These are phyloP conservation scores for Phytopythium oedochilum DNA, from an alignment of 352 stramenopile genomes.

Conservation along the genomic window DNA sequence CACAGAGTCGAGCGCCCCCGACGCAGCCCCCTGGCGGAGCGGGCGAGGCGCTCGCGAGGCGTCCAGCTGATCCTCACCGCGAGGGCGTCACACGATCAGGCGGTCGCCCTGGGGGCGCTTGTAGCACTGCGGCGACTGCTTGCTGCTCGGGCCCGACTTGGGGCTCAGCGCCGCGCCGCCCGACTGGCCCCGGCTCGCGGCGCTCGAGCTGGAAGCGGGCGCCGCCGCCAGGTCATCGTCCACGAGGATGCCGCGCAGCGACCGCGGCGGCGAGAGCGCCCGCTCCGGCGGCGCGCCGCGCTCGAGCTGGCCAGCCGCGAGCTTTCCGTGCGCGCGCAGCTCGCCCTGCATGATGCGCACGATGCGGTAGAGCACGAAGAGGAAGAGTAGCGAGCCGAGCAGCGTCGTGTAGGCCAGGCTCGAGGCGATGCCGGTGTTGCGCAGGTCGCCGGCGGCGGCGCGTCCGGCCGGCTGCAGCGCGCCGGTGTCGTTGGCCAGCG, in stretches of 20 bases:
- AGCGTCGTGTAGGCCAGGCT: conserved; percentile 50
- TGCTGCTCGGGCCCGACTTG: conserved; percentile 9
- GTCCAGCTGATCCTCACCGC: no score
- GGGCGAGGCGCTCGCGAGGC: no score
- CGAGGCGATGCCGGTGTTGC: conserved; percentile 10
- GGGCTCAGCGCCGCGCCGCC: conserved; percentile 20
- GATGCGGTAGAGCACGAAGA: conserved; percentile 43
- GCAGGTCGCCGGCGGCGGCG: neutral
- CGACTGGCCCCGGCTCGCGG: neutral
- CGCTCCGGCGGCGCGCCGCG: conserved; percentile 3
- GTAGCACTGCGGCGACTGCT: conserved; percentile 40
- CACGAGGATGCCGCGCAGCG: conserved; percentile 7
- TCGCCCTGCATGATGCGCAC: conserved; percentile 46
- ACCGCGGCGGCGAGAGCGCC: conserved; percentile 18
- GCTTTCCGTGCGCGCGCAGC: conserved; percentile 22
- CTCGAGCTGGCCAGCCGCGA: conserved; percentile 2
- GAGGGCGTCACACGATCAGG: conserved; percentile 18
- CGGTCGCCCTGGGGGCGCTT: conserved; percentile 43
- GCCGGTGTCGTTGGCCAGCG: neutral
- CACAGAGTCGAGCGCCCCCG: neutral
- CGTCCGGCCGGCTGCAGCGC: neutral
- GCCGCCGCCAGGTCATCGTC: conserved; percentile 11
- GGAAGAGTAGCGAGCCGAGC: conserved; percentile 39
- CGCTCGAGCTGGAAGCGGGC: neutral
- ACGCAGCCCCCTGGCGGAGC: no score